Conservation (phyloP, 768 basidiomycete species). For the Tricholoma matsutake region DNA sequence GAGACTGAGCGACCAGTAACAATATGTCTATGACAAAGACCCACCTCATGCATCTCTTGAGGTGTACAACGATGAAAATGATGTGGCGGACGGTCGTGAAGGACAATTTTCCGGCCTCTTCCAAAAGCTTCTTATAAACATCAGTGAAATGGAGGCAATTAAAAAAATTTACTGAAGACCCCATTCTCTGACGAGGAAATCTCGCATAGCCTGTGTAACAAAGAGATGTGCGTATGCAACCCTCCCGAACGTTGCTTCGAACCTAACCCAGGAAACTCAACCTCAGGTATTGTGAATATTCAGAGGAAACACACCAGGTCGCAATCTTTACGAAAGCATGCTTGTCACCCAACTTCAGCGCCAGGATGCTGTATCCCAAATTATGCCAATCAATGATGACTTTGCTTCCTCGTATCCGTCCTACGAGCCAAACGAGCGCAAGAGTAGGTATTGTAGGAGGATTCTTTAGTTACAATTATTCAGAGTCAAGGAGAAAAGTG, state of each 20-base stretch:
- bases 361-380: slow-evolving; percentile 90
- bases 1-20: slow-evolving; percentile 1
- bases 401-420: slow-evolving; percentile 66
- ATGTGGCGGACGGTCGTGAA: slow-evolving; percentile 88
- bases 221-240: slow-evolving; percentile 88
- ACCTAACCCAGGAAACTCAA: slow-evolving; percentile 43
- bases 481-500: slow-evolving; percentile 2
- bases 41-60: slow-evolving; percentile 75
- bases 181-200: slow-evolving; percentile 70
- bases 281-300: neutral
- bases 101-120: slow-evolving; percentile 75
- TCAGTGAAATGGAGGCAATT: neutral
- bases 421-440: slow-evolving; percentile 76
- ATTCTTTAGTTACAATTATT: slow-evolving; percentile 51
- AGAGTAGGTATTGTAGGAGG: slow-evolving; percentile 96
- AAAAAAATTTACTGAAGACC: slow-evolving; percentile 58
- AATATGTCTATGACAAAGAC: slow-evolving; percentile 8
- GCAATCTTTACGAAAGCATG: slow-evolving; percentile 75
- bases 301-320: slow-evolving; percentile 50
- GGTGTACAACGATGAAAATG: slow-evolving; percentile 74
- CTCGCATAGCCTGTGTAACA: slow-evolving; percentile 86
- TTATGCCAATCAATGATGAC: slow-evolving; percentile 99
- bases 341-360: slow-evolving; percentile 66
- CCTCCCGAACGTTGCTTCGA: slow-evolving; percentile 79
- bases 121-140: neutral